Conservation (phyloP, 1,284 basidiomycete genomes). For the Ustilago shanxiensis region DNA sequence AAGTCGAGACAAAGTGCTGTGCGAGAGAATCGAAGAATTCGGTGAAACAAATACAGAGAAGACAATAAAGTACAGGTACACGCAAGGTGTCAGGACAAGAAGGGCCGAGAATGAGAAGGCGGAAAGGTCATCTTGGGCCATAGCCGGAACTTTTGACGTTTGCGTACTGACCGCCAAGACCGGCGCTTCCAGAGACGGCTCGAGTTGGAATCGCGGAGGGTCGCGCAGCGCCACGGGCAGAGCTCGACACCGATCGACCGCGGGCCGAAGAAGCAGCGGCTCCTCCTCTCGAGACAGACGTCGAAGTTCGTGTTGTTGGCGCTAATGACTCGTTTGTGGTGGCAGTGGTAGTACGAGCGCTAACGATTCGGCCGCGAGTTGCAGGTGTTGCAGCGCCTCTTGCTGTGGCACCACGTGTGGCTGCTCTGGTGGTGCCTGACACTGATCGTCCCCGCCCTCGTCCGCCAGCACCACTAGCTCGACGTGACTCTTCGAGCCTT, state of each 20-base stretch:
- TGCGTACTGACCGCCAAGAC: conserved; percentile 53
- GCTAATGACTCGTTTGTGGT: conserved; percentile 4
- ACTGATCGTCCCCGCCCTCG: conserved; percentile 29
- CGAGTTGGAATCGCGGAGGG: conserved; percentile 43
- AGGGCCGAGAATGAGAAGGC: not conserved
- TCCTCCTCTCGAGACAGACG: conserved; percentile 11
- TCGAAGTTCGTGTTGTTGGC: conserved; percentile 7
- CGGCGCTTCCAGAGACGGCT: conserved; percentile 42
- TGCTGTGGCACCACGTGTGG: not conserved
- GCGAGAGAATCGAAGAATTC: not conserved
- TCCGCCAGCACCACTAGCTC: conserved; percentile 11
- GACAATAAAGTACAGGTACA: not conserved
- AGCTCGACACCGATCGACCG: conserved; percentile 24
- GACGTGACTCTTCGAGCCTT: conserved; percentile 18
- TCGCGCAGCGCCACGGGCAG: conserved; percentile 17
- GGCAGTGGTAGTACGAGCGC: conserved; percentile 10
- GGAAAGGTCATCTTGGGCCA: conserved; percentile 30
- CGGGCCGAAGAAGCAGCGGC: conserved; percentile 21
- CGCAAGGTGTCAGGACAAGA: not conserved
- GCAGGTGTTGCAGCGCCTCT: conserved; percentile 24
- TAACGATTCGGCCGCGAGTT: conserved; percentile 22
- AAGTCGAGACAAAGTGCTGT: not conserved
- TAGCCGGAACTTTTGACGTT: conserved; percentile 59
- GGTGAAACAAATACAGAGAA: conserved; percentile 14
- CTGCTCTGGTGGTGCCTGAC: conserved; percentile 21